A percentile compares a stretch with the other conserved stretches of the same genome.
phyloP scores from a whole-genome alignment of 192 early-diverging fungal genomes.

The Entrophospora sp. region DNA sequence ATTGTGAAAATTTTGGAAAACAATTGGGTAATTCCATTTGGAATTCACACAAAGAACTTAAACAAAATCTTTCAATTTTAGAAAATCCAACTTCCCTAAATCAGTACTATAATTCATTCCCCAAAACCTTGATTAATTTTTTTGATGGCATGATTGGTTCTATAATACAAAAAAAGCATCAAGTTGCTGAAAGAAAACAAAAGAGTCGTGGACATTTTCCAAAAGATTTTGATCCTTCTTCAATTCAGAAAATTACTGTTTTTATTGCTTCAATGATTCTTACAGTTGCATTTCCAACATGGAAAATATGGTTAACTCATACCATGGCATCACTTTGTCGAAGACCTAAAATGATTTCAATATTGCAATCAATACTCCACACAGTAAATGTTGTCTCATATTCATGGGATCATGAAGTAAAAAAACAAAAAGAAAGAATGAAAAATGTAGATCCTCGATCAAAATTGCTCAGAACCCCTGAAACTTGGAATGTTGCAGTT shows the following conservation, averaged over 20 bases:
- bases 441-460: not conserved
- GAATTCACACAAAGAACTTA: not conserved
- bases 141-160: not conserved
- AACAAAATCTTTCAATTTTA: not conserved
- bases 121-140: not conserved
- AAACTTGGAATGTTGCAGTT: not conserved
- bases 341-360: slow-evolving; percentile 1
- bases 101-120: not conserved
- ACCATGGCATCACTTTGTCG: not conserved
- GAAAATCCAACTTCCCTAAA: not conserved
- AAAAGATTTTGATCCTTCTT: not conserved
- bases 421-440: not conserved
- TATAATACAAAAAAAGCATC: not conserved
- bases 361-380: not conserved
- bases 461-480: not conserved
- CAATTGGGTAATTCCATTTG: too few relatives aligned
- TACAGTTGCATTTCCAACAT: not conserved
- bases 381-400: not conserved
- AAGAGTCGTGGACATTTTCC: not conserved
- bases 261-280: not conserved
- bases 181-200: not conserved
- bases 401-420: not conserved
- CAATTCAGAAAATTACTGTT: not conserved
- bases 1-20: not conserved
- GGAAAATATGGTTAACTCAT: not conserved